Conservation (phyloP, 108 stramenopile species). For the Cylindrotheca fusiformis region DNA sequence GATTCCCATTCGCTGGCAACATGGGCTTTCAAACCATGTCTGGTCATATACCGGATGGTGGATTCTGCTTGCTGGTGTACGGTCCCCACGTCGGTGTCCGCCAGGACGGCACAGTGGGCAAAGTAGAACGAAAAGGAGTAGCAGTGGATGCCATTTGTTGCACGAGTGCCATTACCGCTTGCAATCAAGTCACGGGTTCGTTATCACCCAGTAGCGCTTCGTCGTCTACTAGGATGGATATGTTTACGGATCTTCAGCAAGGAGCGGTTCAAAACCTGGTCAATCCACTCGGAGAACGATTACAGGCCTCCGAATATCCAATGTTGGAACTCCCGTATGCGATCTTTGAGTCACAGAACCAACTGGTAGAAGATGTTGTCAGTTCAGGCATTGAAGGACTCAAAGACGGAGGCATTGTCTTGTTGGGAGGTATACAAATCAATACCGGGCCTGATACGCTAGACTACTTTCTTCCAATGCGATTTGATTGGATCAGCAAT, state of each 20-base stretch:
- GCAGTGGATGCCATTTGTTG: constrained; percentile 47
- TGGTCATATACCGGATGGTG: constrained; percentile 60
- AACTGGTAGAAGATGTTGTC: constrained; percentile 46
- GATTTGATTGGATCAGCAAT: constrained; percentile 42
- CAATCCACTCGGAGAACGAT: constrained; percentile 40
- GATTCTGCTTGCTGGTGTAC: constrained; percentile 45
- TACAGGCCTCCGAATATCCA: constrained; percentile 28
- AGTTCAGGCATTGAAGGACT: constrained; percentile 1
- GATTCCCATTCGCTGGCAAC: constrained; percentile 51
- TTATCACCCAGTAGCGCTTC: constrained; percentile 7
- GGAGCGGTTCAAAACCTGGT: constrained; percentile 34
- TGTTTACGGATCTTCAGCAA: constrained; percentile 48
- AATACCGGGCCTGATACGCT: too few species aligned
- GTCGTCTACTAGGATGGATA: neutral
- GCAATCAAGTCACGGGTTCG: too few species aligned
- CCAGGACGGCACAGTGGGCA: constrained; percentile 45
- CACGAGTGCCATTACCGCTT: constrained; percentile 54
- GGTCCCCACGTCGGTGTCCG: constrained; percentile 68
- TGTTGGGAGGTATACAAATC: too few species aligned
- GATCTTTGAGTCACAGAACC: constrained; percentile 40
- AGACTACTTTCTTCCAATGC: constrained; percentile 63
- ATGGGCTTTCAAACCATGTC: constrained; percentile 56
- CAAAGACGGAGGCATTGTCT: constrained; percentile 32
- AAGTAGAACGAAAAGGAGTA: constrained; percentile 48
- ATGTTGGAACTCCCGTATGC: constrained; percentile 56